Evolutionary conservation across 352 stramenopile genomes (phyloP).

Genomic region (Phytophthora sp.): DNA sequence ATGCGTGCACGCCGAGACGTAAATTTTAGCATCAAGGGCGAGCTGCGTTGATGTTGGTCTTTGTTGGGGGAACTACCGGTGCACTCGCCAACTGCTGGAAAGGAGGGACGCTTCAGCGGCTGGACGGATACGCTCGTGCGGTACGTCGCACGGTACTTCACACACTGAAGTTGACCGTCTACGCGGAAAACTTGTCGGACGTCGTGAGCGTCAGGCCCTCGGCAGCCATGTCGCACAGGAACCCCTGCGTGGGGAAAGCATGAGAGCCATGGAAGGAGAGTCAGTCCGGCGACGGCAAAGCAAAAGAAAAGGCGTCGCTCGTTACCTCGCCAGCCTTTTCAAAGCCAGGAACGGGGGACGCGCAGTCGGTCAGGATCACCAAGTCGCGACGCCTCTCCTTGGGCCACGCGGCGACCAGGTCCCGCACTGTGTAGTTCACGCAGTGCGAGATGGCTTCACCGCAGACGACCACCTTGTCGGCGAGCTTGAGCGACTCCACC

Average conservation of each 20-base stretch:
- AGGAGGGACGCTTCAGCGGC: too few relatives aligned
- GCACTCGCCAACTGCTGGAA: constrained; percentile 7
- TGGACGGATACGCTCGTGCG: not conserved
- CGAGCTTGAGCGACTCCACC: constrained; percentile 85
- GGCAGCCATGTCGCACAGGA: constrained; percentile 65
- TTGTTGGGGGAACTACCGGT: too few relatives aligned
- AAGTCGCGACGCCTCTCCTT: constrained; percentile 67
- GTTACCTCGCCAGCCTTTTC: constrained; percentile 67
- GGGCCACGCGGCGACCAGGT: constrained; percentile 90
- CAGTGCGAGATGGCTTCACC: constrained; percentile 97
- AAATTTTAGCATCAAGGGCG: constrained; percentile 13
- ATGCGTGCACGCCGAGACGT: not conserved
- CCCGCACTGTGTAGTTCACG: constrained; percentile 96
- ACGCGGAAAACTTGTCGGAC: constrained; percentile 49
- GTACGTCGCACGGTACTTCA: too few relatives aligned
- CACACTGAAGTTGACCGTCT: too few relatives aligned
- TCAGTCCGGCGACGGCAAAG: constrained; percentile 11
- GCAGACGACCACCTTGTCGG: constrained; percentile 90
- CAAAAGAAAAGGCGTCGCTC: constrained; percentile 4
- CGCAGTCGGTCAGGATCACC: constrained; percentile 81
- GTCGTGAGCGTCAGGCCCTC: constrained; percentile 70
- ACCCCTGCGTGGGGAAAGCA: constrained; percentile 41
- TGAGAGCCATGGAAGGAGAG: not conserved
- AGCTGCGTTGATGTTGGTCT: not conserved
- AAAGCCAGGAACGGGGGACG: constrained; percentile 75